Base-by-base conservation (phyloP, 2,329 filamentous ascomycete species). In the Aspergillus sp. region DNA sequence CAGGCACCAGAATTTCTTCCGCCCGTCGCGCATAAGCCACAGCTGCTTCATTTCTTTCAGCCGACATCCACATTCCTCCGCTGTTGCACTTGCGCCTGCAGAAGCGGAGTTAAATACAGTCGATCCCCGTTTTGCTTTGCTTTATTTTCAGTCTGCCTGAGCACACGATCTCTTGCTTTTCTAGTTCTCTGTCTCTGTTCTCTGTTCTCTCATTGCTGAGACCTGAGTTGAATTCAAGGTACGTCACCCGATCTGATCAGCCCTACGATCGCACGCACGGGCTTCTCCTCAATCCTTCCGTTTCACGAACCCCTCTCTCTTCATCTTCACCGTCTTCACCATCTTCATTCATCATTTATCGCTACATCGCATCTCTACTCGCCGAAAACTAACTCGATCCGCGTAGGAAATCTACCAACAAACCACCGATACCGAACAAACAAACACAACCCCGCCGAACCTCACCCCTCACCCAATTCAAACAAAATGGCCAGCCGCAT, bases 401-500 rank as follows among this genome's bases (percentile, higher is more conserved):
- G 12, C 11, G 31, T 14, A 47, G 44, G n/a, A n/a, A 17, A 40
- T 40, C 37, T 40, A 40, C 37, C 6, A 40, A 8, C 15, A 7
- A 40, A 17, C n/a, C 15, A 15, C 37, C 17, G 17, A 17, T 21
- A 40, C 17, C 15, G 15, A 17, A 15, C 12, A 1, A 47, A 19
- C 14, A 17, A 27, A 44, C 8, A 7, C 23, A n/a, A 11, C 3
- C n/a, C 19, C 27, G 12, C 25, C 27, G 27, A 4, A 31, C 12
- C n/a, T 4, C 15, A 7, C 17, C 11, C 44, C n/a, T 31, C 15
- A 15, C 25, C 3, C n/a, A 46, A 44, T 25, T 6, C 23, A 55
- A 14, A n/a, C 37, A 64, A 51, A 56, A 68, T 69, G 63, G 59
- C 63, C 37, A 57, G 59, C 58, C 64, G 76, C 55, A 71, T 87